Evolutionary conservation across 192 early-diverging fungal species (phyloP).

Genomic region (Chytriomyces sp.): DNA sequence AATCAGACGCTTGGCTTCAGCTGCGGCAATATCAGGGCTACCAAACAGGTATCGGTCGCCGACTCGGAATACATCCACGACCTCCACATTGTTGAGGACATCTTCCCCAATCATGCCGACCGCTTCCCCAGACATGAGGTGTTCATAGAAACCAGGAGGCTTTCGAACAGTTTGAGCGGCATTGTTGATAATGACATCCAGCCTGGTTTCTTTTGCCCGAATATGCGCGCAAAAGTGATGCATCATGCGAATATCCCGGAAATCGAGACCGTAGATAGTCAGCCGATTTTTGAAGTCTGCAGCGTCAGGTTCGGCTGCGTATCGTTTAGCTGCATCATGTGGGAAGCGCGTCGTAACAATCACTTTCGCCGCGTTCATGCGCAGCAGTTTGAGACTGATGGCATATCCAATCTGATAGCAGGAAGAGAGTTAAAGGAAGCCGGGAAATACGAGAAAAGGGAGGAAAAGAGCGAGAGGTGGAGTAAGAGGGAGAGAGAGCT

Average conservation of each 20-base stretch:
- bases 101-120: slow-evolving; percentile 23
- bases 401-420: slow-evolving; percentile 56
- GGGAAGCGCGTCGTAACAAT: slow-evolving; percentile 63
- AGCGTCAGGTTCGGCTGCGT: slow-evolving; percentile 54
- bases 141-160: slow-evolving; percentile 61
- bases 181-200: slow-evolving; percentile 67
- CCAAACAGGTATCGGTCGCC: slow-evolving; percentile 49
- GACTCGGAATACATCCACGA: slow-evolving; percentile 50
- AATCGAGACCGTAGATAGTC: slow-evolving; percentile 60
- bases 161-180: slow-evolving; percentile 66
- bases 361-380: slow-evolving; percentile 58
- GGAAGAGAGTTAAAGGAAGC: not conserved
- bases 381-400: slow-evolving; percentile 59
- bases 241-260: slow-evolving; percentile 59
- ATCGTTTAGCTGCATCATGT: slow-evolving; percentile 56
- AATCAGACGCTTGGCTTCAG: slow-evolving; percentile 26
- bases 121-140: slow-evolving; percentile 54
- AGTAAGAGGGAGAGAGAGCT: slow-evolving; percentile 8
- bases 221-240: slow-evolving; percentile 58
- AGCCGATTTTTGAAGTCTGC: slow-evolving; percentile 43
- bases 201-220: slow-evolving; percentile 42
- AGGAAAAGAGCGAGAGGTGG: not conserved
- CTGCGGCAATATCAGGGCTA: slow-evolving; percentile 26
- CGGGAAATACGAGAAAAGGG: not conserved
- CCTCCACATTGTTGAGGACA: slow-evolving; percentile 38